Evolutionary conservation across 2,329 filamentous ascomycete genomes (phyloP).

Genomic region (Diaporthe sp.): DNA sequence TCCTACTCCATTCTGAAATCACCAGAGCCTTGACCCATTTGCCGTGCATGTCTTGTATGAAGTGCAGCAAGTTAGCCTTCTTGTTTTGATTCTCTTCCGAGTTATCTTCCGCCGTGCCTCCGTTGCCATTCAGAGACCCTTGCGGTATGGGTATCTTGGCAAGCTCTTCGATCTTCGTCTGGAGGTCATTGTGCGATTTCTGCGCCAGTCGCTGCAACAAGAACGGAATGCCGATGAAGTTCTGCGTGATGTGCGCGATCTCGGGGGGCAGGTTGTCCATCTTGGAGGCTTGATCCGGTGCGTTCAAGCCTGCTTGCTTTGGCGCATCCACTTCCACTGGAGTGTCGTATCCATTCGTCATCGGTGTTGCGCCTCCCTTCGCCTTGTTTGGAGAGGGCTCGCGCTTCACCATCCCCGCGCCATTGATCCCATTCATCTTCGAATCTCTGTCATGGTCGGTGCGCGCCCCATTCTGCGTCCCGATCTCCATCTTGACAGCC

Average conservation of each 20-base stretch:
- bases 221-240: conserved; percentile 81
- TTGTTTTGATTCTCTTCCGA: conserved; percentile 79
- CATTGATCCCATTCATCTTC: conserved; percentile 60
- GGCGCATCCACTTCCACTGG: conserved; percentile 44
- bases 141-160: conserved; percentile 74
- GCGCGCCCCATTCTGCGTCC: conserved; percentile 65
- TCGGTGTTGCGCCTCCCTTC: conserved; percentile 48
- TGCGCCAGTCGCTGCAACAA: conserved; percentile 86
- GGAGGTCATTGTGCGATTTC: conserved; percentile 83
- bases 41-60: conserved; percentile 82
- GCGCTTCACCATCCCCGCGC: conserved; percentile 48
- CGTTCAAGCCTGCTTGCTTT: conserved; percentile 45
- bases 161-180: conserved; percentile 78
- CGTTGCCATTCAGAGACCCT: conserved; percentile 63
- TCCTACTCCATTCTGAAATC: conserved; percentile 89
- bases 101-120: conserved; percentile 64
- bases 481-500: conserved; percentile 52
- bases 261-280: conserved; percentile 73
- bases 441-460: conserved; percentile 68
- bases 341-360: conserved; percentile 49
- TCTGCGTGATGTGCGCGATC: conserved; percentile 79
- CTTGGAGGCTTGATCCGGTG: conserved; percentile 50
- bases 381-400: conserved; percentile 51
- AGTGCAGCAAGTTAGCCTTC: conserved; percentile 81
- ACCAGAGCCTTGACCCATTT: conserved; percentile 96